Evolutionary conservation across 2,329 filamentous ascomycete genomes (phyloP).

Genomic region (Fusarium sp.): DNA sequence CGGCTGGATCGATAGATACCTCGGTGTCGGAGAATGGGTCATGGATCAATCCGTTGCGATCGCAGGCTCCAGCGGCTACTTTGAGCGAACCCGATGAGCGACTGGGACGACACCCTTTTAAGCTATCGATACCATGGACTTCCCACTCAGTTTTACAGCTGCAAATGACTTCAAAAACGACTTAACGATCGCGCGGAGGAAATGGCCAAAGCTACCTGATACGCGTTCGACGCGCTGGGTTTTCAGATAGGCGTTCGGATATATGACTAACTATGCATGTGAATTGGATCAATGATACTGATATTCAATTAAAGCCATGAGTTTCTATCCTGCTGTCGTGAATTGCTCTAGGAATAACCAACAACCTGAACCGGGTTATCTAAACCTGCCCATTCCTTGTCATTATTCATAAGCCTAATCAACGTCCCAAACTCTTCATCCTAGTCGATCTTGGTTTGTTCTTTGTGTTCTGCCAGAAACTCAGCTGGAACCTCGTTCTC

Average conservation of each 20-base stretch:
- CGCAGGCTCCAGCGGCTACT: slow-evolving; percentile 86
- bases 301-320: slow-evolving; percentile 17
- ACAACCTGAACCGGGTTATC: background rate
- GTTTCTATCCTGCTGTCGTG: background rate
- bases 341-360: background rate
- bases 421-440: background rate
- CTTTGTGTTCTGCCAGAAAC: slow-evolving; percentile 57
- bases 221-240: slow-evolving; percentile 19
- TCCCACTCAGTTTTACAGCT: slow-evolving; percentile 10
- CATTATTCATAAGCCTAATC: slow-evolving; percentile 20
- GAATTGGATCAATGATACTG: slow-evolving; percentile 37
- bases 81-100: slow-evolving; percentile 82
- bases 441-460: slow-evolving; percentile 23
- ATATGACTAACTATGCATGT: slow-evolving; percentile 34
- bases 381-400: background rate
- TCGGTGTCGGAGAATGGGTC: slow-evolving; percentile 94
- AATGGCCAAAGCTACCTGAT: slow-evolving; percentile 13
- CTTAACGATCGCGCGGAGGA: slow-evolving; percentile 14
- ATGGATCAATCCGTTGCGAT: slow-evolving; percentile 98
- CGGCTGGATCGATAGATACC: slow-evolving; percentile 91
- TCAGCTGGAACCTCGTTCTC: slow-evolving; percentile 60
- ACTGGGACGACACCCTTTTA: background rate
- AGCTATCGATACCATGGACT: slow-evolving; percentile 28
- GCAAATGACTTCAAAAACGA: slow-evolving; percentile 6
- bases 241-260: slow-evolving; percentile 40